A percentile compares a stretch with the other conserved stretches of the same genome.
These are phyloP conservation scores for Alternaria metachromatica DNA, from an alignment of 2,329 filamentous ascomycete species.

Conservation along the genomic window DNA sequence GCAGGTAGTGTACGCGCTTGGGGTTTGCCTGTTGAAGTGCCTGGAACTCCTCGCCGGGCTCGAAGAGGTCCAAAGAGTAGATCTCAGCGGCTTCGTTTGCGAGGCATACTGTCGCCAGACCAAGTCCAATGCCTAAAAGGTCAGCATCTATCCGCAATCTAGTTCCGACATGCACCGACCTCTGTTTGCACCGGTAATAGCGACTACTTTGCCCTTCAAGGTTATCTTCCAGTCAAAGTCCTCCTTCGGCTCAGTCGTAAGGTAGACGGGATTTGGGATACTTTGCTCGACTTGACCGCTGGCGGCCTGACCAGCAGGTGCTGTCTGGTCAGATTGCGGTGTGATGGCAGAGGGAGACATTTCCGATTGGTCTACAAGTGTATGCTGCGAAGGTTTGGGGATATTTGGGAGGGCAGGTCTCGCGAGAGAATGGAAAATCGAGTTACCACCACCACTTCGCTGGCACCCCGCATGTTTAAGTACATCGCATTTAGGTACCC, in stretches of 20 bases:
- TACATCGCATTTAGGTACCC: slow-evolving; percentile 17
- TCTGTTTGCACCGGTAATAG: slow-evolving; percentile 31
- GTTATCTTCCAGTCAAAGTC: slow-evolving; percentile 56
- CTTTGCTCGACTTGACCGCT: slow-evolving; percentile 31
- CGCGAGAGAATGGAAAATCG: slow-evolving; percentile 8
- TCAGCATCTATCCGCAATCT: slow-evolving; percentile 38
- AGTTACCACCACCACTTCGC: slow-evolving; percentile 4
- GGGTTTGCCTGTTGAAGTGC: slow-evolving; percentile 51
- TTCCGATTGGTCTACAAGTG: background rate
- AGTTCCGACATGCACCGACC: slow-evolving; percentile 22
- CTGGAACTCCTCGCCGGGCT: slow-evolving; percentile 56
- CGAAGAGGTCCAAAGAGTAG: slow-evolving; percentile 59
- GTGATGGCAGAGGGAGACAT: slow-evolving; percentile 42
- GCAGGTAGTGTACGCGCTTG: slow-evolving; percentile 53
- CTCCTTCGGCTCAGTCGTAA: slow-evolving; percentile 54
- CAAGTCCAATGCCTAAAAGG: slow-evolving; percentile 44
- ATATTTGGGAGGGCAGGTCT: slow-evolving; percentile 15
- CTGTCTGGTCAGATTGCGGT: slow-evolving; percentile 22
- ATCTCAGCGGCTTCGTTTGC: slow-evolving; percentile 55
- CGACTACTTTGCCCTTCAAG: slow-evolving; percentile 51
- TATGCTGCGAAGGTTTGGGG: slow-evolving; percentile 12
- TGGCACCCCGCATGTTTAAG: slow-evolving; percentile 28
- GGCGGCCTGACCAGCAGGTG: slow-evolving; percentile 20
- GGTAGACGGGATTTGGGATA: slow-evolving; percentile 41
- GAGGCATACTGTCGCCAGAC: slow-evolving; percentile 56